phyloP scores from a whole-genome alignment of 441 rosid species.

The Croton laevigatus region DNA sequence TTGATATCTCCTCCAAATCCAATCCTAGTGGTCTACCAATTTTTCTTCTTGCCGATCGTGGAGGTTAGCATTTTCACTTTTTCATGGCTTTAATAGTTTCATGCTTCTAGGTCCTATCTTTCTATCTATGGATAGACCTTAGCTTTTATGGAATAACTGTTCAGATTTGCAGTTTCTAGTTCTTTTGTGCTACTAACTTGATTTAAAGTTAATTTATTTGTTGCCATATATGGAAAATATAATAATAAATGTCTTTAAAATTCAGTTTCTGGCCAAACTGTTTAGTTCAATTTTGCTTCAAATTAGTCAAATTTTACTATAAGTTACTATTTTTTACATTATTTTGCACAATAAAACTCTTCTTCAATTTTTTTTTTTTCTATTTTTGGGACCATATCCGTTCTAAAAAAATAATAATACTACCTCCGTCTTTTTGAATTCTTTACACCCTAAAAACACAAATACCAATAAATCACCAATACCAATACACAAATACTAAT shows the following conservation, averaged over 20 bases:
- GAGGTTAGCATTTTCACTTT: constrained; percentile 42
- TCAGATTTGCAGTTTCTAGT: background rate
- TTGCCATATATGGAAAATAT: constrained; percentile 6
- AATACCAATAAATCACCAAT: too few species aligned
- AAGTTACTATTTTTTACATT: too few species aligned
- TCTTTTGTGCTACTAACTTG: background rate
- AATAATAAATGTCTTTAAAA: background rate
- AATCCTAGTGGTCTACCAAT: constrained; percentile 62
- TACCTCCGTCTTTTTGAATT: too few species aligned
- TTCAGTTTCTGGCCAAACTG: background rate
- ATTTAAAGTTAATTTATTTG: background rate
- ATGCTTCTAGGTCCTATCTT: background rate
- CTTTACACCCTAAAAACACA: too few species aligned
- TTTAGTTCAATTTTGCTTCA: background rate
- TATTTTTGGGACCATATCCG: too few species aligned
- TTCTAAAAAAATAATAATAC: too few species aligned
- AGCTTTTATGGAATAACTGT: background rate
- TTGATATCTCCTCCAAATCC: constrained; percentile 57
- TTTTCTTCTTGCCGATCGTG: constrained; percentile 79
- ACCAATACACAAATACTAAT: too few species aligned
- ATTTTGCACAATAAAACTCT: too few species aligned
- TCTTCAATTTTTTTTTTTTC: too few species aligned
- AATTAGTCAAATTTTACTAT: background rate
- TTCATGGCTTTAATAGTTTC: constrained; percentile 1
- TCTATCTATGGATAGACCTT: background rate